phyloP scores from a whole-genome alignment of 495 filamentous ascomycete genomes.

The Penicillium cinerascens region DNA sequence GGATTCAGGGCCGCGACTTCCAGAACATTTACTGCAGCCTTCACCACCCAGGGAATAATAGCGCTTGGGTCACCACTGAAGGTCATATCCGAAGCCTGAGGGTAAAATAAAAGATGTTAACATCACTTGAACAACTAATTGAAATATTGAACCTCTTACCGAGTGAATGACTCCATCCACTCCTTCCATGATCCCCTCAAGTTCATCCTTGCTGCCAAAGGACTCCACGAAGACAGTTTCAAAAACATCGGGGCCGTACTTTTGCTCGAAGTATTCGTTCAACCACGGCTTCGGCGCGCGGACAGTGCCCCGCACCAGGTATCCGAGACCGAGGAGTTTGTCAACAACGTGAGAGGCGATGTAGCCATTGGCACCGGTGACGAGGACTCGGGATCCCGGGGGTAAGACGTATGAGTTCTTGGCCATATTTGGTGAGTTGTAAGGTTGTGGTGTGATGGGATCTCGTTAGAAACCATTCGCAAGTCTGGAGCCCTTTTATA shows the following conservation, averaged over 20 bases:
- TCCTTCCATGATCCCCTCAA: slow-evolving; percentile 39
- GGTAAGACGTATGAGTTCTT: neutral
- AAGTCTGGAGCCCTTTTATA: too few species aligned
- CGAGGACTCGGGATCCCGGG: slow-evolving; percentile 18
- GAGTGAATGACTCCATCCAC: slow-evolving; percentile 39
- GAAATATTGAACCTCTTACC: neutral
- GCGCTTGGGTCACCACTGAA: neutral
- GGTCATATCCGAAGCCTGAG: neutral
- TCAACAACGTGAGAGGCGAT: slow-evolving; percentile 51
- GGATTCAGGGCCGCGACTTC: slow-evolving; percentile 41
- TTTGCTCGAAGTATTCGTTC: slow-evolving; percentile 31
- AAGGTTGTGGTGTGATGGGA: neutral
- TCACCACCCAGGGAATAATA: slow-evolving; percentile 37
- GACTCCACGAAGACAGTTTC: slow-evolving; percentile 37
- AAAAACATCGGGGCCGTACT: slow-evolving; percentile 39
- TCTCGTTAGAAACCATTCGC: neutral
- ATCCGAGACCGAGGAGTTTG: slow-evolving; percentile 47
- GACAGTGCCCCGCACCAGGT: slow-evolving; percentile 45
- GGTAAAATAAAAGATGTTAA: neutral
- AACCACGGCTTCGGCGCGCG: slow-evolving; percentile 45
- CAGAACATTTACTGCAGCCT: slow-evolving; percentile 36
- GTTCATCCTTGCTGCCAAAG: slow-evolving; percentile 34
- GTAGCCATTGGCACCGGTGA: slow-evolving; percentile 57
- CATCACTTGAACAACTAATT: neutral
- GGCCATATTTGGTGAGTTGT: neutral